Base-by-base conservation (phyloP, 139 green algal species). In the Dunaliella primolecta region DNA sequence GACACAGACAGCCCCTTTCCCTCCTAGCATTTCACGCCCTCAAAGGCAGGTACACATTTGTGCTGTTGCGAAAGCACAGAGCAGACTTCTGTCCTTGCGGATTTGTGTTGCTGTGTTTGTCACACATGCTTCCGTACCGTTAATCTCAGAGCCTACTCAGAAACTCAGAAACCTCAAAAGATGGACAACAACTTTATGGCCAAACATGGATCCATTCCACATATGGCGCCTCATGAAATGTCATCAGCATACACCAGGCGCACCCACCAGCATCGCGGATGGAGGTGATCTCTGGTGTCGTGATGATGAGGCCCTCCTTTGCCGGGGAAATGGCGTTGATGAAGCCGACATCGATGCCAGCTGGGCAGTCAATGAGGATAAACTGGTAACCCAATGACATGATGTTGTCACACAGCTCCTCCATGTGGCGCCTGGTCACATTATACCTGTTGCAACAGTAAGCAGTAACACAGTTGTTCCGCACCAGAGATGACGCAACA, bases 271-370 rank as follows among this genome's bases (percentile, higher is more conserved):
- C 75, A 83, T 82, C 72, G 84, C 90, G 81, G 84, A 98, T 96
- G 38, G 93, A 94, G 32, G 95, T 98, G 83, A 98, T 97, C 85
- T 98, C 95, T 37, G 95, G 94, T 36, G 95, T 98, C 33, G 95
- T 98, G 70, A 98, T 93, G 64, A 98, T 94, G 55, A 98, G 86
- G 36, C 94, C 91, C 87, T 98, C 95, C 84, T 96, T 91, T 2
- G 95, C 95, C 35, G 93, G 93, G 20, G 92, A 94, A 74, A 98
- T 96, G 70, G 95, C 95, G 81, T 97, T 97, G 88, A 98, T 96
- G 90, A 98, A 98, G 37, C 95, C 95, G 89, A 81, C 79, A 85
- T 98, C 95, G 86, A 98, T 98, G 76, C 95, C 84, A 75, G 84
- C 84, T 29, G 84, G 88, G 88, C 88, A 91, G 74, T 97, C 94